Evolutionary conservation across 2,329 filamentous ascomycete species (phyloP).

Genomic region (Trematosphaeria pertusa): DNA sequence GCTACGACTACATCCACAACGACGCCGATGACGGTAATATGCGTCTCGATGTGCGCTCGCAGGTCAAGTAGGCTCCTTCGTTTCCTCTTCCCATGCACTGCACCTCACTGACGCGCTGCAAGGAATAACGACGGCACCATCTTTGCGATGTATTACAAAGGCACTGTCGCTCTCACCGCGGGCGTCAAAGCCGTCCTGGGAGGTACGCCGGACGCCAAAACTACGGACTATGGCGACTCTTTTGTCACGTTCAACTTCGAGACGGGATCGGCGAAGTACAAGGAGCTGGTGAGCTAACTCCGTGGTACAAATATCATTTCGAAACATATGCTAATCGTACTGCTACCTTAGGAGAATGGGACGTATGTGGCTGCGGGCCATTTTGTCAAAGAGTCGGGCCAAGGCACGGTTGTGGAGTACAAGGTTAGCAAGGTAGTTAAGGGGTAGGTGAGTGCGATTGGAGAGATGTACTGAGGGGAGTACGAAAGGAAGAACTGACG

Average conservation of each 20-base stretch:
- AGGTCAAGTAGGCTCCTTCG: constrained; percentile 3
- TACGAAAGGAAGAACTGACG: no score
- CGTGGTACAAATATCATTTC: no score
- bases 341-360: no score
- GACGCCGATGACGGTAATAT: constrained; percentile 34
- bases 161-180: constrained; percentile 31
- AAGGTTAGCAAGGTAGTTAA: constrained; percentile 38
- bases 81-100: not conserved
- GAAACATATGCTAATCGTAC: no score
- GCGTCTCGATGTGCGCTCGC: constrained; percentile 34
- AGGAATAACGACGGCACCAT: constrained; percentile 30
- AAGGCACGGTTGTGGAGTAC: constrained; percentile 38
- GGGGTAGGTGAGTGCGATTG: constrained; percentile 4
- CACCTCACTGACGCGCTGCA: not conserved
- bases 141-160: constrained; percentile 44
- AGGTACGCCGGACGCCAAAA: constrained; percentile 30
- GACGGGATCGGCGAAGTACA: constrained; percentile 36
- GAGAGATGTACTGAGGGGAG: not conserved
- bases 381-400: constrained; percentile 32
- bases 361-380: constrained; percentile 39
- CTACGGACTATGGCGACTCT: constrained; percentile 37
- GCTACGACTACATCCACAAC: constrained; percentile 44
- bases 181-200: constrained; percentile 32
- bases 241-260: constrained; percentile 40
- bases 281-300: no score